A percentile compares a stretch with the other conserved stretches of the same genome.
These are phyloP conservation scores for Rhynchospora tenuis DNA, from an alignment of 176 grass and related monocot genomes.

Conservation along the genomic window DNA sequence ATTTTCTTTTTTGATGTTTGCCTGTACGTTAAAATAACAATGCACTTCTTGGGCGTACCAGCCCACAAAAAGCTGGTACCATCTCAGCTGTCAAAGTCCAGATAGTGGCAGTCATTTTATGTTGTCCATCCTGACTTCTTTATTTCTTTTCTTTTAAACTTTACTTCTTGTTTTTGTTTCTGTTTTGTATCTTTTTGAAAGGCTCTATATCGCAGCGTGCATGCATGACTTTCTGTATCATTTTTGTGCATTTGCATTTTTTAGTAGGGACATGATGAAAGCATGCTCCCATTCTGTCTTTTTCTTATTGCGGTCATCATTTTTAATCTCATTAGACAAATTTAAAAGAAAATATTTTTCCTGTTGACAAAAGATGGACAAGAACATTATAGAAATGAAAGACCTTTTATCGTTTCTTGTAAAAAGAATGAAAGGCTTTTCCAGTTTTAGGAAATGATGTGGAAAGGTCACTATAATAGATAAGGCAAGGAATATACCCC, in stretches of 20 bases:
- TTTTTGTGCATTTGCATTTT: neutral
- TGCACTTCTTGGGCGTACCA: neutral
- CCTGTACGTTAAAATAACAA: neutral
- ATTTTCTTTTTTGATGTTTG: too few relatives aligned
- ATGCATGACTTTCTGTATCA: neutral
- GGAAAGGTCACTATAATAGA: too few relatives aligned
- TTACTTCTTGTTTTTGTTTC: neutral
- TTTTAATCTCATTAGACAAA: neutral
- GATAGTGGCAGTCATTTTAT: neutral
- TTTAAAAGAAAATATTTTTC: neutral
- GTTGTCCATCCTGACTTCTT: neutral
- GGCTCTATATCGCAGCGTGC: neutral
- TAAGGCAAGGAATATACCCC: too few relatives aligned
- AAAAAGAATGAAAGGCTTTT: neutral
- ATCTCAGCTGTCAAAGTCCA: neutral
- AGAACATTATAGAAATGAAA: neutral
- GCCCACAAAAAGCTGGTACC: constrained; percentile 9
- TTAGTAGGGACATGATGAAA: neutral
- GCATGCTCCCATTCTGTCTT: neutral
- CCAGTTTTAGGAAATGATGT: neutral
- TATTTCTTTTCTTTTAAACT: neutral
- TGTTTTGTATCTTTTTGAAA: neutral
- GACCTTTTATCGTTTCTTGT: neutral
- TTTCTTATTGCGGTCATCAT: neutral
- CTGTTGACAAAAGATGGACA: neutral